Base-by-base conservation (phyloP, 345 rosid genomes). In the Acer campestre region DNA sequence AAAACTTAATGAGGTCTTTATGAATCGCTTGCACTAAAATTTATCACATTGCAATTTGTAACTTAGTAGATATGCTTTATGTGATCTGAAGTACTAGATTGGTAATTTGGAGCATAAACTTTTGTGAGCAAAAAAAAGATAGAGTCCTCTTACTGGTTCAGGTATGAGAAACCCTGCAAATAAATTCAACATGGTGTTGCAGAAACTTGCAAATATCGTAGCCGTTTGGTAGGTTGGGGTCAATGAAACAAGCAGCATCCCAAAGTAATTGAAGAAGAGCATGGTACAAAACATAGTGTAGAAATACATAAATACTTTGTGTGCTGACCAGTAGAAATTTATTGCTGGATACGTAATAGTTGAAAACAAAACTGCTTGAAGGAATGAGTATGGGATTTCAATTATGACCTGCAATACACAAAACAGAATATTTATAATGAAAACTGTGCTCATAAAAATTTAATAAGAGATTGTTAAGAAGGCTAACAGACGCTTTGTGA, bases 111-210 rank as follows among this genome's bases (percentile, higher is more conserved):
- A 18, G 9, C 49, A 18, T 2, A 44, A 68, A 22, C 27, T 2
- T 66, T 55, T 44, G 10, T 11, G 22, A 64, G 40, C 18, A 80
- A 61, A 49, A 53, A 25, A 51, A 0, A 46, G 38, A 7, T 0
- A 42, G 48, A 61, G 44, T 18, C 7, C 38, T 61, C 89, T 76
- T 79, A 87, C 90, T 0, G 90, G 86, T 81, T 68, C 83, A 13
- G 90, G 90, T 48, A 87, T 85, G 71, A 89, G 81, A 72, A 35
- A 89, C 7, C 92, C 92, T 1, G 89, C 65, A 74, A 87, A 87
- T 22, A 85, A 61, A n/a, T 66, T 81, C 14, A 85, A 27, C 35
- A 79, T 8, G 18, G 85, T 82, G 77, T 71, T 74, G 76, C 42
- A 68, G 70, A 84, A 67, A 66, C 80, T 76, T 8, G 89, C 78